Base-by-base conservation (phyloP, 192 early-diverging fungal genomes). In the Umbelopsis sp. region DNA sequence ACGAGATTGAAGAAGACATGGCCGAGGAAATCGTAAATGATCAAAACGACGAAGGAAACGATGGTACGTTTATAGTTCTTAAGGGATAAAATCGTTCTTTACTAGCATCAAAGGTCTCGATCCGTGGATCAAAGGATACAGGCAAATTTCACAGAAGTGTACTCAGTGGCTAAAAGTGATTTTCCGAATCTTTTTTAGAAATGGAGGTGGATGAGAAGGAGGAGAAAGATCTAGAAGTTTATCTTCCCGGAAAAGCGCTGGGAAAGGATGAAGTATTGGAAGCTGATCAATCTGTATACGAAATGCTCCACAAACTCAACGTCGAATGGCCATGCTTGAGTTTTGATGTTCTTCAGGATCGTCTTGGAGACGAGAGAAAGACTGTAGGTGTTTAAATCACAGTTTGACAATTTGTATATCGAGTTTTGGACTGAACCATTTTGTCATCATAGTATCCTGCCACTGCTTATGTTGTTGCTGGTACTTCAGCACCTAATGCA, bases 311-410 rank as follows among this genome's bases (percentile, higher is more conserved):
- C 83, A 84, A 85, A 24, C 87, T 99, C 86, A 85, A 93, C 50
- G 92, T 94, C 32, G 88, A 95, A 76, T 96, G 96, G 94, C 98
- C 98, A 31, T 97, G 96, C 77, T 87, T 99, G 54, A 94, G 91
- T 79, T 99, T 99, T 72, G 98, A 99, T 78, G 86, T 99, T 74
- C 82, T 99, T 56, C 85, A 88, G 22, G 96, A 98, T 77, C 89
- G 89, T 44, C 81, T 97, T 41, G 97, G 96, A 7, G 82, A 80
- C 29, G 87, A 87, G 68, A 83, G 96, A 66, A 90, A 86, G 44
- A 87, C 84, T 17, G 87, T 89, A 84, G 65, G 76, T 80, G 24
- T 49, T 26, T 7, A 65, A 21, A 24, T 17, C 20, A 66, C 1
- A 38, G 3, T 26, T 20, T 22, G 9, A 51, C 24, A 53, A 41